Percentiles rank a stretch among this genome's conserved stretches.
Evolutionary conservation across 306 rosid species (phyloP).

Genomic region (Medicago ruthenica): DNA sequence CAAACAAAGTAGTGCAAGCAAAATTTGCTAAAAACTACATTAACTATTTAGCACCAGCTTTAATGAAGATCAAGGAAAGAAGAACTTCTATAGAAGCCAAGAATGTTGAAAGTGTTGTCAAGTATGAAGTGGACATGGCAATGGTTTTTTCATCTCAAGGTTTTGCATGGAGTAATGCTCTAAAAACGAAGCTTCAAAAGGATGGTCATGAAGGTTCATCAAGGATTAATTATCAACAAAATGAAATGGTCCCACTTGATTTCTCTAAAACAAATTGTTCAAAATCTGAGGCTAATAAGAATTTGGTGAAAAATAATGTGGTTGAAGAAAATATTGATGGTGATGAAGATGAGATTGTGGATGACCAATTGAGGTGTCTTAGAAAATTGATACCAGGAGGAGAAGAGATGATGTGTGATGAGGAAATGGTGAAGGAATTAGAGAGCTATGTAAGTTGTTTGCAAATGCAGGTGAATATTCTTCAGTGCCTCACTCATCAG

Average conservation of each 20-base stretch:
- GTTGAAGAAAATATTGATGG: conserved; percentile 1
- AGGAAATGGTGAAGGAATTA: conserved; percentile 59
- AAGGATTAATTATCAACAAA: not conserved
- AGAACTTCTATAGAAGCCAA: not conserved
- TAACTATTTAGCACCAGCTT: conserved; percentile 57
- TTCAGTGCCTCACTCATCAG: conserved; percentile 52
- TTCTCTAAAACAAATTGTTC: not conserved
- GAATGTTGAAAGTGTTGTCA: conserved; percentile 45
- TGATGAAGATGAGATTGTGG: conserved; percentile 33
- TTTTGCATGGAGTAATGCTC: conserved; percentile 74
- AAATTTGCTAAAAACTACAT: conserved; percentile 60
- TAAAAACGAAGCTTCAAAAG: conserved; percentile 54
- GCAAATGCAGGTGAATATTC: conserved; percentile 78
- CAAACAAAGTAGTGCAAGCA: conserved; percentile 47
- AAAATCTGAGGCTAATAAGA: not conserved
- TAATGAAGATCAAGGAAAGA: conserved; percentile 52
- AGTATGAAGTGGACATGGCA: conserved; percentile 78
- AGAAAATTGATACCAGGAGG: conserved; percentile 79
- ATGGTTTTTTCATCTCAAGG: conserved; percentile 64
- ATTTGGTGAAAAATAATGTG: not conserved
- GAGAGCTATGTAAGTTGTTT: conserved; percentile 72
- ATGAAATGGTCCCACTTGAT: not conserved
- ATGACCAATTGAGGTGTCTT: conserved; percentile 41
- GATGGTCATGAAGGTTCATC: conserved; percentile 2
- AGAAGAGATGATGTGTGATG: conserved; percentile 47